Base-by-base conservation (phyloP, 2,329 filamentous ascomycete species). In the Aspergillus texensis region DNA sequence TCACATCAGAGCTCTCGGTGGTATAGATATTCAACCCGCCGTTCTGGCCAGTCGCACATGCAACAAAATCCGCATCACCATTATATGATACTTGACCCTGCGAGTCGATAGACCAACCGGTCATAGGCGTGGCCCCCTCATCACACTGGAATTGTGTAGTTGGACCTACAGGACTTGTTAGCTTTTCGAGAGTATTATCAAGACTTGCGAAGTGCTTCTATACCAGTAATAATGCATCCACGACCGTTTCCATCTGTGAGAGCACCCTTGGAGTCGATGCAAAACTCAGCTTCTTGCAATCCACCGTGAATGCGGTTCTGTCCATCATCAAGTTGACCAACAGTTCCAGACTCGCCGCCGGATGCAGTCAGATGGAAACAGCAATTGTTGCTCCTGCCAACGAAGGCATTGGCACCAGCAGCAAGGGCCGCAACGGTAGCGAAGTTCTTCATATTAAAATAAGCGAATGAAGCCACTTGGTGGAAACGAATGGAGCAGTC, bases 111-210 rank as follows among this genome's bases (percentile, higher is more conserved):
- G 79, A 78, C 76, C 90, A 91, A 34, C 87, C 88, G 36, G 80
- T 71, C 28, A 80, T 82, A 11, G 85, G 82, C 16, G 71, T 67
- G 14, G 83, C 84, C 54, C 84, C 84, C 24, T 71, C 67, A 67
- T 91, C 88, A 69, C 89, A 90, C 71, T 89, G 87, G 63, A 87
- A 85, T 55, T 88, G 85, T 32, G 81, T 82, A 1, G 86, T 87
- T 0, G 84, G 82, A 46, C 83, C 83, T 85, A 65, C 19, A 62
- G 9, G 19, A 16, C 41, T 56, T 34, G 60, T 72, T 64, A 71
- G 60, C 71, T 63, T 71, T 62, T 57, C 64, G 21, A 30, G 9
- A 14, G 4, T 41, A 26, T 48, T 21, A 32, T 19, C 14, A 21
- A 30, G 9, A 39, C 12, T 34, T 41, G 14, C 1, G 26, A 26